Evolutionary conservation across 1,284 basidiomycete genomes (phyloP), one percentile per base, ranked within the genome.

Genomic region (Inonotus hispidus): DNA sequence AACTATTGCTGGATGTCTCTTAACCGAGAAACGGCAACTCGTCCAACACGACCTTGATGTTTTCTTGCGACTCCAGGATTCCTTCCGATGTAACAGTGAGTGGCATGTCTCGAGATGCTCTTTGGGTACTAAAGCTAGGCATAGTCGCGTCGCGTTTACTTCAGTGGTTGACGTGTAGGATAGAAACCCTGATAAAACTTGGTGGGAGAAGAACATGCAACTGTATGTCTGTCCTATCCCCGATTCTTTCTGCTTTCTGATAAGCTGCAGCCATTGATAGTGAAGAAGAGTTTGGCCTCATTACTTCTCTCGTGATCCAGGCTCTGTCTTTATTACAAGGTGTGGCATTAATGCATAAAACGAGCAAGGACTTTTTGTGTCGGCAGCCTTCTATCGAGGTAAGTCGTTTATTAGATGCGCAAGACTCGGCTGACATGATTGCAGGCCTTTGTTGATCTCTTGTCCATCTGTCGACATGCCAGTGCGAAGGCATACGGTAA

Each of bases 291-390:
- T 74, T 77, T 1, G 68, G 75, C 37, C 71, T 67, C 13, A 58
- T 85, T 11, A 73, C 79, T 3, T 72, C 75, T 0, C 83, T 87
- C 59, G 69, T 90, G 25, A 72, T 77, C 0, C 81, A 83, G 62
- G 75, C 83, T 0, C 75, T 94, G 8, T 83, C 80, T 0, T 75
- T 94, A 21, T 75, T 95, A 6, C 93, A 95, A 73, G 93, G 93
- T 2, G 76, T 93, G n/a, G 80, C 80, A 8, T 77, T 95, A 37
- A 80, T 87, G 25, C 92, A 93, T 70, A 68, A 74, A 11, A 67
- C 79, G 1, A 90, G 84, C 64, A 95, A 95, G 70, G 70, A 71
- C 1, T 90, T 80, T 59, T 78, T 93, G 14, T 87, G 88, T 7
- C 81, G 91, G 46, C 80, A 77, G 60, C 83, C 84, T 70, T 75